Base-by-base conservation (phyloP, 2,329 filamentous ascomycete genomes). In the Cladosporium colombiae region DNA sequence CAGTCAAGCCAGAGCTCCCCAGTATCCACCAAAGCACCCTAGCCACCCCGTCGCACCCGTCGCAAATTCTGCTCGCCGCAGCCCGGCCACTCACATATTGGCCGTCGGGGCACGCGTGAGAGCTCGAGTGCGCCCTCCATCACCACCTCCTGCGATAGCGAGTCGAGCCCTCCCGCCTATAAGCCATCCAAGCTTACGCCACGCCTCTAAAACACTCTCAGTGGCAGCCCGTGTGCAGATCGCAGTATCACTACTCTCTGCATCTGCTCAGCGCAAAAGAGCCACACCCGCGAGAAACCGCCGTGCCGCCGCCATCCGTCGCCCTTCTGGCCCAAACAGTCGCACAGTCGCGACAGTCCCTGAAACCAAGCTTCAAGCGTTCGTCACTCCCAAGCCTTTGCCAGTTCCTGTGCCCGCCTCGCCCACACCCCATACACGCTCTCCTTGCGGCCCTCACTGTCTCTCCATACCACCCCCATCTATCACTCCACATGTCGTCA, bases 401-500 rank as follows among this genome's bases (percentile, higher is more conserved):
- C 37, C 40, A 35, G 27, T 55, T 29, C 52, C 52, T 55, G 52
- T 33, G 52, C 52, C 52, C 33, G 33, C 14, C 52, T 55, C 33
- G 50, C 50, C 37, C 23, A 29, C 57, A n/a, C 13, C 23, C 44
- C 23, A 21, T 29, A n/a, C 40, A 31, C 46, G 18, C 31, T 37
- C 37, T n/a, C 57, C 57, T 31, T 60, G 23, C 37, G 29, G 23
- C 13, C 49, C 49, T 53, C 49, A 27, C 21, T 27, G 49, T 52
- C 14, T 21, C 52, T 21, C 52, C 52, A 55, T 21, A 31, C 10
- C 52, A 21, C 18, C 52, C 52, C 27, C 23, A 37, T 62, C 27
- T 29, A 13, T 31, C 52, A 33, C 60, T 62, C 60, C 60, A 62
- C 60, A 55, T 53, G 49, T 53, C 46, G 31, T 53, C 60, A 55